A percentile compares a stretch with the other conserved stretches of the same genome.
phyloP scores from a whole-genome alignment of 805 yeast genomes.

The Spathaspora boniae region DNA sequence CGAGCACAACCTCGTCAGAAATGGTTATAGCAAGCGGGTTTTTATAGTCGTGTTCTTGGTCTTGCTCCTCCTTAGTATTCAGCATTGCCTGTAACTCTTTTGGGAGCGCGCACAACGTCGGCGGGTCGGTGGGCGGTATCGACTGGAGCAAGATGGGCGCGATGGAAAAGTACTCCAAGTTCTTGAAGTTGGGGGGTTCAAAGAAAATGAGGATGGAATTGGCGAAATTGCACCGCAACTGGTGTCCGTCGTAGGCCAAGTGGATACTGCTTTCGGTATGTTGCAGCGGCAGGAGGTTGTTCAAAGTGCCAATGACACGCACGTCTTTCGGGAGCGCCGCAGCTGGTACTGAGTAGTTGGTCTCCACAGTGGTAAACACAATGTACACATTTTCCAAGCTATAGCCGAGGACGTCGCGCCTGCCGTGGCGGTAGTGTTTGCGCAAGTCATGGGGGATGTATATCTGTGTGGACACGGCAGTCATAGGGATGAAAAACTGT shows the following conservation, averaged over 20 bases:
- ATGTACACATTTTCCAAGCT: conserved; percentile 19
- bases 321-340: conserved; percentile 12
- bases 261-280: conserved; percentile 7
- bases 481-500: conserved; percentile 25
- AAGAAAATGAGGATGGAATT: conserved; percentile 34
- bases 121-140: conserved; percentile 20
- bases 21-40: too few species aligned
- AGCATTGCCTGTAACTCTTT: conserved; percentile 11
- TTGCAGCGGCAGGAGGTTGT: too few species aligned
- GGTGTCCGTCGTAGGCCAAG: conserved; percentile 11
- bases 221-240: conserved; percentile 17
- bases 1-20: conserved; percentile 27
- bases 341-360: neutral
- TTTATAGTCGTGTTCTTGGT: conserved; percentile 8
- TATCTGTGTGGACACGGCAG: conserved; percentile 11
- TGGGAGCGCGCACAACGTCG: too few species aligned
- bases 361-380: conserved; percentile 15
- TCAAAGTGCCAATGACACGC: conserved; percentile 15
- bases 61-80: too few species aligned
- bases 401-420: conserved; percentile 22
- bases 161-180: conserved; percentile 73
- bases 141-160: conserved; percentile 68
- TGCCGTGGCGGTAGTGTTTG: conserved; percentile 8
- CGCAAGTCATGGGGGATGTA: conserved; percentile 34
- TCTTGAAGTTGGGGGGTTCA: conserved; percentile 65